Evolutionary conservation across 2,329 filamentous ascomycete genomes (phyloP).

Genomic region (Sporothrix protearum): DNA sequence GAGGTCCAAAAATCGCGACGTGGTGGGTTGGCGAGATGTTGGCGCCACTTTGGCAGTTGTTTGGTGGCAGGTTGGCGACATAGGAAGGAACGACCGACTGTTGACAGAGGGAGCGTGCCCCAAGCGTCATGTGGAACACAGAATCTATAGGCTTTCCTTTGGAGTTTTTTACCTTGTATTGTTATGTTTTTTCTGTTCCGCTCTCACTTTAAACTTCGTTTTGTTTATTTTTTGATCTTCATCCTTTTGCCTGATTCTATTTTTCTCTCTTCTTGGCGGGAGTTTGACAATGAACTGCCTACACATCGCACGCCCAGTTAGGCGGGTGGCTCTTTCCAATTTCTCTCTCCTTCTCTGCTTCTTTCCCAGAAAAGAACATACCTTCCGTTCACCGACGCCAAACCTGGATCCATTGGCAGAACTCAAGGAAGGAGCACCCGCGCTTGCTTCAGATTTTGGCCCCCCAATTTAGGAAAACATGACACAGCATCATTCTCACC

Average conservation of each 20-base stretch:
- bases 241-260: not conserved
- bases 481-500: not conserved
- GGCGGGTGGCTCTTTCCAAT: not conserved
- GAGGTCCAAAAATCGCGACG: not conserved
- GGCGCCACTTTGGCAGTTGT: constrained; percentile 18
- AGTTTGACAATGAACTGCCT: not conserved
- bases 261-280: not conserved
- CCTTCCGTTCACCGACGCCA: not conserved
- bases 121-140: not conserved
- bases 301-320: not conserved
- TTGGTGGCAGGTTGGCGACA: constrained; percentile 8
- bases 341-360: not conserved
- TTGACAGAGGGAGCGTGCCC: not conserved
- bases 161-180: not conserved
- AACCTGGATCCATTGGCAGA: not conserved
- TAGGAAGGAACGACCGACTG: not conserved
- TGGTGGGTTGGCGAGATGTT: constrained; percentile 2
- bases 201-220: not conserved
- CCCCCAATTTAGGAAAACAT: constrained; percentile 1
- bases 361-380: not conserved
- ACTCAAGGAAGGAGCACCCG: not conserved
- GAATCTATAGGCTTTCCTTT: not conserved
- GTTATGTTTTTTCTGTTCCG: not conserved
- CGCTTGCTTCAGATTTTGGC: constrained; percentile 4
- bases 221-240: not conserved